These are phyloP conservation scores for Macrolepiota dolichaula DNA, from an alignment of 768 basidiomycete species.

Conservation along the genomic window DNA sequence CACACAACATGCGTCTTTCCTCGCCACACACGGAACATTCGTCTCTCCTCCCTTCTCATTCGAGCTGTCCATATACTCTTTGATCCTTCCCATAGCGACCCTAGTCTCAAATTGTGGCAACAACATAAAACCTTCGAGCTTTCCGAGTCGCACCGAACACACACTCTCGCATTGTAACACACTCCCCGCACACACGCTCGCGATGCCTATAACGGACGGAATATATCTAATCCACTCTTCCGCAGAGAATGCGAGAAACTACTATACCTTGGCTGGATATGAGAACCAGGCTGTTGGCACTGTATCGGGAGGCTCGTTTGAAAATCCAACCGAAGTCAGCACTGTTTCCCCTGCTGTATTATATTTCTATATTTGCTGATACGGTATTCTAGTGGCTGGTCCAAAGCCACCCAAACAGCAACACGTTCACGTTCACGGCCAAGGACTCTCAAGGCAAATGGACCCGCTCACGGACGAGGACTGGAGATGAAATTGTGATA, in stretches of 20 bases:
- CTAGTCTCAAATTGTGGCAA: not conserved
- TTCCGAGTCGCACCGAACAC: not conserved
- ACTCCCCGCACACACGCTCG: not conserved
- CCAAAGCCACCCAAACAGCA: not conserved
- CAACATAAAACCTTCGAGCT: not conserved
- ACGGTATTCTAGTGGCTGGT: not conserved
- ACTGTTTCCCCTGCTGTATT: not conserved
- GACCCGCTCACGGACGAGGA: not conserved
- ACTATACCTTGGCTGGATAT: not conserved
- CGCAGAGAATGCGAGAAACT: conserved; percentile 1
- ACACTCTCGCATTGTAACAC: not conserved
- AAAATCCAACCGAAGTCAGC: conserved; percentile 6
- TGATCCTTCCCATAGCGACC: not conserved
- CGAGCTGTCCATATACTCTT: not conserved
- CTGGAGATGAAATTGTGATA: conserved; percentile 2
- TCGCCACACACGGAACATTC: not conserved
- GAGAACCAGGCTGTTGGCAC: not conserved
- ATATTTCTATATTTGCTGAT: not conserved
- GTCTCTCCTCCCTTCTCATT: not conserved
- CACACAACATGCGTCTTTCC: not conserved
- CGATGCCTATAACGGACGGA: conserved; percentile 4
- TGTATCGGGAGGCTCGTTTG: not conserved
- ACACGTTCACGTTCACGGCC: conserved; percentile 5
- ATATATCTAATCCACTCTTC: conserved; percentile 6
- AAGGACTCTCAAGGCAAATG: conserved; percentile 2